Evolutionary conservation across 768 basidiomycete genomes (phyloP).

Genomic region (Gelatoporia subvermispora): DNA sequence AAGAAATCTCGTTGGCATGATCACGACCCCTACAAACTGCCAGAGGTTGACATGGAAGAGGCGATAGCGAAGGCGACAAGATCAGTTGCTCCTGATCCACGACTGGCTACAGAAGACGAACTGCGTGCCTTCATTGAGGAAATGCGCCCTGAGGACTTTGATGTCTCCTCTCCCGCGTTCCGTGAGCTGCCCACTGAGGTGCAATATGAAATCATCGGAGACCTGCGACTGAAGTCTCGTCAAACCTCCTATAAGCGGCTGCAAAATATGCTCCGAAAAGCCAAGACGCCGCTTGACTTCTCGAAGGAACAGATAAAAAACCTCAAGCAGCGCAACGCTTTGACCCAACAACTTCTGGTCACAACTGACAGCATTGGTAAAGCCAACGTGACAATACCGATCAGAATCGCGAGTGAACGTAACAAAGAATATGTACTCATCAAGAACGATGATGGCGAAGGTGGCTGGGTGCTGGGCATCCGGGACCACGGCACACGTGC

Average conservation of each 20-base stretch:
- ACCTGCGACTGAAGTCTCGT: conserved; percentile 88
- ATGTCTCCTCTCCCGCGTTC: conserved; percentile 85
- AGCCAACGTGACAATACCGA: conserved; percentile 84
- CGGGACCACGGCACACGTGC: conserved; percentile 78
- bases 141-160: conserved; percentile 94
- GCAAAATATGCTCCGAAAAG: conserved; percentile 80
- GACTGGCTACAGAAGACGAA: conserved; percentile 95
- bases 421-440: conserved; percentile 94
- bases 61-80: conserved; percentile 58
- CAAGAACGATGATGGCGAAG: conserved; percentile 81
- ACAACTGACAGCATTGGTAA: conserved; percentile 93
- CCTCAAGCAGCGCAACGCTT: conserved; percentile 78
- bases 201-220: conserved; percentile 97
- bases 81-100: conserved; percentile 70
- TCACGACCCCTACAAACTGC: conserved; percentile 91
- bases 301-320: conserved; percentile 94
- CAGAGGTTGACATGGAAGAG: conserved; percentile 70
- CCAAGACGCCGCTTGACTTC: conserved; percentile 87
- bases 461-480: conserved; percentile 94
- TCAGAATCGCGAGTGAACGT: conserved; percentile 91
- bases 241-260: conserved; percentile 91
- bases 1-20: conserved; percentile 65
- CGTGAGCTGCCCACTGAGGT: conserved; percentile 91
- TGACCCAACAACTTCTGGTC: conserved; percentile 88
- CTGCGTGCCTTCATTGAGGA: conserved; percentile 90